Conservation (phyloP, 2,329 filamentous ascomycete genomes). For the Trichoderma atroviride region DNA sequence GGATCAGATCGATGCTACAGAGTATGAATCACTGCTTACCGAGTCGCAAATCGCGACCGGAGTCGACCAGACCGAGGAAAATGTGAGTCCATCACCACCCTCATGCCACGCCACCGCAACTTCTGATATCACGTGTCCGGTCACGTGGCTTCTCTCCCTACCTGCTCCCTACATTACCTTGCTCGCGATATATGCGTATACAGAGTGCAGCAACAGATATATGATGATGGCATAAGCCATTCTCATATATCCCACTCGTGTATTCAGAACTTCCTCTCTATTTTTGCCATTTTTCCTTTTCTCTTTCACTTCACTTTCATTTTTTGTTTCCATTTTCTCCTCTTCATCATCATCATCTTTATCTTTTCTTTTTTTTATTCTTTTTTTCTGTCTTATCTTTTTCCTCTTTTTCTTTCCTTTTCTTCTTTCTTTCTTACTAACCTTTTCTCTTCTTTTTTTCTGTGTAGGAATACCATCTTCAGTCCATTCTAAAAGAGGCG, state of each 20-base stretch:
- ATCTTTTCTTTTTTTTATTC: not conserved
- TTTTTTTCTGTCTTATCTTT: not conserved
- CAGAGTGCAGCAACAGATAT: not conserved
- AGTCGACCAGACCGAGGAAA: constrained; percentile 96
- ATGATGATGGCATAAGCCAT: not conserved
- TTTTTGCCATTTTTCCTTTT: not conserved
- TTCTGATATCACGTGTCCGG: constrained; percentile 52
- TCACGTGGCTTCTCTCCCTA: constrained; percentile 47
- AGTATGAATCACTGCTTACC: constrained; percentile 84
- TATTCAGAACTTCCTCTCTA: not conserved
- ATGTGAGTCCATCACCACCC: constrained; percentile 65
- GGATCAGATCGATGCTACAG: constrained; percentile 81
- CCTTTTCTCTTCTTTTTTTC: constrained; percentile 10
- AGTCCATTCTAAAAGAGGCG: constrained; percentile 69
- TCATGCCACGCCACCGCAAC: constrained; percentile 34
- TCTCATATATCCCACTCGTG: constrained; percentile 2
- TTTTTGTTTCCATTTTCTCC: not conserved
- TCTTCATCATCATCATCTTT: not conserved
- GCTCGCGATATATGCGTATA: not conserved
- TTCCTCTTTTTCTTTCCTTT: not conserved
- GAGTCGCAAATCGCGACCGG: constrained; percentile 89
- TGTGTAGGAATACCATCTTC: constrained; percentile 89
- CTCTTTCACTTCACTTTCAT: not conserved
- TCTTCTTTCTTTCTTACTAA: not conserved
- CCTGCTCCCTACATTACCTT: constrained; percentile 28